A percentile compares a stretch with the other conserved stretches of the same genome.
These are phyloP conservation scores for Rhizopogon vesiculosus DNA, from an alignment of 768 basidiomycete species.

Conservation along the genomic window DNA sequence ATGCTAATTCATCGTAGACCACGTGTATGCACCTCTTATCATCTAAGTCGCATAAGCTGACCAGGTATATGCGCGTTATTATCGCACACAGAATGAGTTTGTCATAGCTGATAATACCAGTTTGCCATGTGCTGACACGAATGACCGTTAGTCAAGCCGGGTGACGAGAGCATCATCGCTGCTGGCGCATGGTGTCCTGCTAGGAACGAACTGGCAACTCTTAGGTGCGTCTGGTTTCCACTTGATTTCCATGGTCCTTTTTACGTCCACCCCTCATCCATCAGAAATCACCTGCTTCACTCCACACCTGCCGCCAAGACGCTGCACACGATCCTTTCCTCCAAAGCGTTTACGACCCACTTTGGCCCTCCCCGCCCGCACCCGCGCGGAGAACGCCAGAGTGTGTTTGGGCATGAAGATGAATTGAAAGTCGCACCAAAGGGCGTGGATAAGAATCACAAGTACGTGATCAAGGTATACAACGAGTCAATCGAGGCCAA, in stretches of 20 bases:
- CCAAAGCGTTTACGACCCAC: conserved; percentile 63
- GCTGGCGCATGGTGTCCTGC: conserved; percentile 79
- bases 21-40: neutral
- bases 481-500: neutral
- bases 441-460: conserved; percentile 79
- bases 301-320: conserved; percentile 39
- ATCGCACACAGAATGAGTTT: conserved; percentile 14
- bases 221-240: conserved; percentile 43
- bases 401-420: conserved; percentile 84
- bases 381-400: conserved; percentile 59
- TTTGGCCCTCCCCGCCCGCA: conserved; percentile 71
- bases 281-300: conserved; percentile 58
- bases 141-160: conserved; percentile 50
- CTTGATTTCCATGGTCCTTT: neutral
- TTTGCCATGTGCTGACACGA: neutral
- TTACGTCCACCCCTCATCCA: neutral
- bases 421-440: conserved; percentile 91
- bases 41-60: conserved; percentile 27
- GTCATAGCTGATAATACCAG: neutral
- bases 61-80: conserved; percentile 33
- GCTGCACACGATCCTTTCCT: conserved; percentile 63
- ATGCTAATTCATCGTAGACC: neutral
- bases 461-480: conserved; percentile 33
- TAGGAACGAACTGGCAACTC: conserved; percentile 71
- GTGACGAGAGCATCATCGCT: conserved; percentile 67